Base-by-base conservation (phyloP, 2,329 filamentous ascomycete species). In the Venturia asperata region DNA sequence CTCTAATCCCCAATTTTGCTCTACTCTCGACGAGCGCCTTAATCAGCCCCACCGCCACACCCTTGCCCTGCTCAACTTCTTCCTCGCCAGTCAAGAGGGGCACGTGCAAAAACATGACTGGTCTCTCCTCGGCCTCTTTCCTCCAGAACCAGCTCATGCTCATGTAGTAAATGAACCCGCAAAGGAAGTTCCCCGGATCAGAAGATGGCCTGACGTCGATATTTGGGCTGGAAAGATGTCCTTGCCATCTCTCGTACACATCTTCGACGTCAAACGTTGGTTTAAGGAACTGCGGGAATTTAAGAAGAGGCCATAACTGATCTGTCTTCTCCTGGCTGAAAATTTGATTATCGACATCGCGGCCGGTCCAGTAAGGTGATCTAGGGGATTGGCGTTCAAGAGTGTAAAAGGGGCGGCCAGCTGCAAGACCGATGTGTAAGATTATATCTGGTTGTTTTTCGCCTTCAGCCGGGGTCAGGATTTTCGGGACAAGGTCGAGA, bases 131-230 rank as follows among this genome's bases (percentile, higher is more conserved):
- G 13, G 61, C 49, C 39, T 61, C 43, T 69, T 68, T 62, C 58
- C 67, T 69, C 42, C 69, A 74, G 55, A 70, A 74, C 68, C 71
- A 73, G 3, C 73, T 73, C 66, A 80, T 67, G 37, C 71, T 74
- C 45, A 74, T 72, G 67, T 75, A 78, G 68, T 79, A 79, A n/a
- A 75, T 75, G 66, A 78, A 79, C 43, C 78, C 77, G 69, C 78
- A 80, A 5, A 79, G 69, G 68, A 74, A 79, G 30, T 74, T 75
- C 3, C 77, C 76, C 3, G 78, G 74, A 67, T 79, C 76, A 55
- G 77, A 72, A 39, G 72, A 77, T n/a, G 71, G 66, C 61, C 73
- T 68, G 69, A 72, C 37, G 30, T 66, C 65, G 1, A 47, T 56
- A 43, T 69, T 69, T 34, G 41, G 13, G 13, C 37, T 34, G 0